Percentiles rank a stretch among this genome's conserved stretches.
Evolutionary conservation across 78 protist genomes (phyloP).

Genomic region (Chrysochromulina tobinii): DNA sequence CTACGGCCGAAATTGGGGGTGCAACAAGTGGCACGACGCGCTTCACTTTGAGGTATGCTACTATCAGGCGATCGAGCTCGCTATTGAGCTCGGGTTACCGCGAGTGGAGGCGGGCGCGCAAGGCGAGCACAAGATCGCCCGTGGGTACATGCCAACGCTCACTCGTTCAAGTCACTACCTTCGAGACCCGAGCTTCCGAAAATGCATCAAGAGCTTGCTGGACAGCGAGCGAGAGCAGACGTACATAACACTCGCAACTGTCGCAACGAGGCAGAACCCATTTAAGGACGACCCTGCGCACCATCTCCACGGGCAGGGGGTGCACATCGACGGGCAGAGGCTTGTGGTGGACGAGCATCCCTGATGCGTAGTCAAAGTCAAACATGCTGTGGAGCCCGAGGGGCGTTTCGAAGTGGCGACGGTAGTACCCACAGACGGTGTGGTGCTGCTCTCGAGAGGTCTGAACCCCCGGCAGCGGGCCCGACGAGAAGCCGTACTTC

Average conservation of each 20-base stretch:
- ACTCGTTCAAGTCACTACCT: neutral
- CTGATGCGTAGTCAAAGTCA: too few relatives aligned
- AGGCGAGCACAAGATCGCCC: constrained; percentile 19
- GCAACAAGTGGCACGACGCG: neutral
- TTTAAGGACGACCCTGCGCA: neutral
- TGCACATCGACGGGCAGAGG: neutral
- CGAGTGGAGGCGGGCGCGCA: constrained; percentile 38
- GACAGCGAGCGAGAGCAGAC: constrained; percentile 7
- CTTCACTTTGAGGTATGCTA: constrained; percentile 38
- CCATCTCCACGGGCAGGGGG: neutral
- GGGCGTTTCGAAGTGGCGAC: too few relatives aligned
- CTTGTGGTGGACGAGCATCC: neutral
- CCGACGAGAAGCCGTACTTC: too few relatives aligned
- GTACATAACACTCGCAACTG: neutral
- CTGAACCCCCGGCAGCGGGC: too few relatives aligned
- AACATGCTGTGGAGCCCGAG: too few relatives aligned
- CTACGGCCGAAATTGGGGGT: constrained; percentile 30
- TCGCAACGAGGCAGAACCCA: neutral
- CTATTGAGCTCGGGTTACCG: neutral
- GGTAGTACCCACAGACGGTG: too few relatives aligned
- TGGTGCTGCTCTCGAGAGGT: too few relatives aligned
- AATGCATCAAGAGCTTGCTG: neutral
- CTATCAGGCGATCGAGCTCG: constrained; percentile 36
- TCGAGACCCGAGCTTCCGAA: neutral
- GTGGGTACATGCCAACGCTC: constrained; percentile 19